Base-by-base conservation (phyloP, 306 rosid species). In the Mimosa pudica region DNA sequence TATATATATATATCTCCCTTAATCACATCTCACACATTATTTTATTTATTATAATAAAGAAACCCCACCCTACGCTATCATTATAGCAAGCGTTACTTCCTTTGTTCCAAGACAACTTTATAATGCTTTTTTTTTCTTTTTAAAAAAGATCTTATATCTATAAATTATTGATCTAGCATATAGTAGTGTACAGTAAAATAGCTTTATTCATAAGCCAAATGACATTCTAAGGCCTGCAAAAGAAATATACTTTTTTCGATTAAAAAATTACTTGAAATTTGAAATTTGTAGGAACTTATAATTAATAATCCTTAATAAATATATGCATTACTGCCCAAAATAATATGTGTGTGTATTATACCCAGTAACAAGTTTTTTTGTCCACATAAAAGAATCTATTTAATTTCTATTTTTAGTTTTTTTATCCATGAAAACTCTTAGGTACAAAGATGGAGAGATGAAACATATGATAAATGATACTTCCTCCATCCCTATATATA, bases 81-180 rank as follows among this genome's bases (percentile, higher is more conserved):
- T 86, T 45, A 89, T 84, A 82, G 51, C 81, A 82, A 70, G 71
- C 84, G 86, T 88, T 84, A 79, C 90, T 84, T 91, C 87, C 85
- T 78, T 54, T 49, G 2, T 46, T 86, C 84, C 68, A 82, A 68
- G 52, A 52, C 17, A 42, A 58, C 72, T 78, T 74, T 82, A 79
- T 69, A 71, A 88, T 12, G 2, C 32, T 18, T 58, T 24, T 18
- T 58, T 20, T 9, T 58, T 9, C 35, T 9, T 20, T 20, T 2
- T 3, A 58, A 20, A 20, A 61, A 30, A 3, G 67, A 61, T 61
- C 81, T 45, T 38, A 7, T 49, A 48, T 66, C 10, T 17, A 6
- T 17, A 17, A 5, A 2, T 6, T 17, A 17, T 2, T 7, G 7
- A 24, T 24, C 10, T n/a, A 55, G n/a, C 42, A 38, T 38, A 38